These are phyloP conservation scores for Starmera caribaea DNA, from an alignment of 805 yeast genomes.

Conservation along the genomic window DNA sequence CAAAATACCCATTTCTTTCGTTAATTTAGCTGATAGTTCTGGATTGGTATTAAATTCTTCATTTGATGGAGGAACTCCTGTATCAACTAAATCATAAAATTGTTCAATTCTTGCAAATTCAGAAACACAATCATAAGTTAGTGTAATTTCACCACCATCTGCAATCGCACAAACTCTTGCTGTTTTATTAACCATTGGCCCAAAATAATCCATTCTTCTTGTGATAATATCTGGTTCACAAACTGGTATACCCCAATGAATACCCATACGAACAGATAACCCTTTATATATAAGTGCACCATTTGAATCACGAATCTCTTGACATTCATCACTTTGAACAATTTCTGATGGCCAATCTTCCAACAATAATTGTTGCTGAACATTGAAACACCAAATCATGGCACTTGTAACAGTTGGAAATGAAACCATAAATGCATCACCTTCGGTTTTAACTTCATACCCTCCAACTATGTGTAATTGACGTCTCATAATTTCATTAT, in stretches of 20 bases:
- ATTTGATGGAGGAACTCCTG: constrained; percentile 13
- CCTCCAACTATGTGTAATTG: constrained; percentile 91
- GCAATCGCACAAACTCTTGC: constrained; percentile 91
- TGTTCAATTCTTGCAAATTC: constrained; percentile 55
- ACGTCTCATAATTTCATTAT: constrained; percentile 89
- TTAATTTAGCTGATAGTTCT: constrained; percentile 45
- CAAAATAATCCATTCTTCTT: constrained; percentile 96
- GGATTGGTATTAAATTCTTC: constrained; percentile 36
- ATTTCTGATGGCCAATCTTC: constrained; percentile 97
- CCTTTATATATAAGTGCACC: constrained; percentile 69
- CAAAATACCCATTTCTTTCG: constrained; percentile 53
- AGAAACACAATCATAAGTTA: constrained; percentile 70
- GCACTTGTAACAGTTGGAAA: constrained; percentile 91
- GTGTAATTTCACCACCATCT: constrained; percentile 95
- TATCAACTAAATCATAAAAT: constrained; percentile 22
- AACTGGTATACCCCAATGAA: constrained; percentile 97
- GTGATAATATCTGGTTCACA: constrained; percentile 93
- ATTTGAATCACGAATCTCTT: constrained; percentile 58
- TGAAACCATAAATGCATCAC: constrained; percentile 97
- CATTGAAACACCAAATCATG: constrained; percentile 87
- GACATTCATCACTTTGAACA: constrained; percentile 73
- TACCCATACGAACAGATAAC: constrained; percentile 93
- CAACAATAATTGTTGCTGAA: constrained; percentile 70
- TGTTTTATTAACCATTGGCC: constrained; percentile 96
- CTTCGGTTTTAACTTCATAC: constrained; percentile 97